Conservation (phyloP, 768 basidiomycete genomes). For the Ramaria sp. region DNA sequence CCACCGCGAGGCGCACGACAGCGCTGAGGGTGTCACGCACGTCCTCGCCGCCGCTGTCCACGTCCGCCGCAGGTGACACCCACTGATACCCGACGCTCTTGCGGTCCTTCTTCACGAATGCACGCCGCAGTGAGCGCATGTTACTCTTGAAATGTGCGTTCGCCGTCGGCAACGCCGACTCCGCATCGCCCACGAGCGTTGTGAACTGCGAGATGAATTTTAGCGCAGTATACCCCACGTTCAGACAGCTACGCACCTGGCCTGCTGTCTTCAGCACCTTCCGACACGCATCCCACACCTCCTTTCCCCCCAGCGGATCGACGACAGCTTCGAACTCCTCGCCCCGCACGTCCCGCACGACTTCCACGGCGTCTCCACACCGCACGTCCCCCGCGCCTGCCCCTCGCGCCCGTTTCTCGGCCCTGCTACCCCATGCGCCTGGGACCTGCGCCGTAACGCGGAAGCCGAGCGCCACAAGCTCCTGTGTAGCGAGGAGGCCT, state of each 20-base stretch:
- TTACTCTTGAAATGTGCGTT: slow-evolving; percentile 68
- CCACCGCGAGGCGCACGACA: slow-evolving; percentile 27
- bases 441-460: slow-evolving; percentile 64
- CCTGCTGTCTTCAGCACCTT: slow-evolving; percentile 38
- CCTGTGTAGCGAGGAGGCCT: slow-evolving; percentile 70
- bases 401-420: slow-evolving; percentile 42
- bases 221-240: neutral
- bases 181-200: slow-evolving; percentile 66
- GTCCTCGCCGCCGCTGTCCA: slow-evolving; percentile 77
- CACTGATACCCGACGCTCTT: slow-evolving; percentile 60
- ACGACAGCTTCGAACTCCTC: slow-evolving; percentile 63
- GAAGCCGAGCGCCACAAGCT: slow-evolving; percentile 62
- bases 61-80: slow-evolving; percentile 71
- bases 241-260: slow-evolving; percentile 17
- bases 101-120: slow-evolving; percentile 11
- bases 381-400: slow-evolving; percentile 29
- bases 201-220: slow-evolving; percentile 47
- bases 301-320: slow-evolving; percentile 74
- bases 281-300: slow-evolving; percentile 67
- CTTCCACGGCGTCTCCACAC: slow-evolving; percentile 10
- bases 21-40: slow-evolving; percentile 42
- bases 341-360: slow-evolving; percentile 4
- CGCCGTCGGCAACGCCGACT: slow-evolving; percentile 54
- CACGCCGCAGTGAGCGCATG: slow-evolving; percentile 42
- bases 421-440: slow-evolving; percentile 33